Evolutionary conservation across 176 grass and related monocot genomes (phyloP), one percentile per base, ranked within the genome.

Genomic region (Cocos nucifera): DNA sequence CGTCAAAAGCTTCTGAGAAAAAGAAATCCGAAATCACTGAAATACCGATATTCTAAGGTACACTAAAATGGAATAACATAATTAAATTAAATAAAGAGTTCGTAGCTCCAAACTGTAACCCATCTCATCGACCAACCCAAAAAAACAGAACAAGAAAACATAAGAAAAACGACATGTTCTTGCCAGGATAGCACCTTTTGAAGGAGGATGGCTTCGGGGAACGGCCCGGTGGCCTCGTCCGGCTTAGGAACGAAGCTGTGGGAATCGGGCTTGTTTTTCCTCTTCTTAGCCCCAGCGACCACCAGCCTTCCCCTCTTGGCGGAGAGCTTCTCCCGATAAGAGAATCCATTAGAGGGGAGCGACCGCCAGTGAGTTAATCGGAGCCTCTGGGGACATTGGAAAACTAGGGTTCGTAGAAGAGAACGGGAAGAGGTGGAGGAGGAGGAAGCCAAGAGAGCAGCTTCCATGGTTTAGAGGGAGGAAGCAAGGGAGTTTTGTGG

Each of bases 141-240:
- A 19, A 56, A 6, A 44, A 18, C 9, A 56, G 6, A 17, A 51
- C 8, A 2, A 44, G 10, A 44, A 3, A 44, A 44, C 35, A 44
- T 2, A 44, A 44, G 35, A 29, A 26, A 19, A 21, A 19, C 27
- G 50, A 44, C 18, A 22, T 15, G 24, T 18, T 26, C 66, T 15
- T 12, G 44, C 53, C 57, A 61, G 66, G 17, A 17, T 52, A 28
- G 7, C 24, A 86, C 86, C 86, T 88, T 88, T 57, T 80, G 87
- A 35, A 97, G 87, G 5, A 97, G 58, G n/a, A 85, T 76, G 49
- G 87, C 75, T 75, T 97, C 92, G 18, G 87, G 87, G 69, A 97
- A 91, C 19, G 78, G 68, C 7, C 77, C 86, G 0, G 77, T 69
- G n/a, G 80, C 57, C 79, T 84, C 86, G 48, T 66, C 67, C 9